Base-by-base conservation (phyloP, 371 early-diverging fungal species). In the Quaeritorhiza haematococci region DNA sequence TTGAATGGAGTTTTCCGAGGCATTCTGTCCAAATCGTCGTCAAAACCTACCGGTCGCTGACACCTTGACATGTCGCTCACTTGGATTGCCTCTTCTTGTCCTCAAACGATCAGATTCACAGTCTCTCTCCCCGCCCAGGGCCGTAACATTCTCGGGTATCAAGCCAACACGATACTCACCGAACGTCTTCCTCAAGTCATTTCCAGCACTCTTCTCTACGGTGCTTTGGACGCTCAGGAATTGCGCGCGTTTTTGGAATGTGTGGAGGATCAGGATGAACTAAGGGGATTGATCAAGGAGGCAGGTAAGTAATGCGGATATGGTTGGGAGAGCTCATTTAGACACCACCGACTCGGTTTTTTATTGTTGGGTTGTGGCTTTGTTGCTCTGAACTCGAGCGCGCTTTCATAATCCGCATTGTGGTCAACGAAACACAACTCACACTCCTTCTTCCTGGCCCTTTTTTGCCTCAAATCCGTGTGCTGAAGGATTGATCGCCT, bases 261-360 rank as follows among this genome's bases (percentile, higher is more conserved):
- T 27, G 49, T 72, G 19, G 78, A 77, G 48, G 78, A 75, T 41
- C 78, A 79, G 55, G 70, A 69, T 6, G 43, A 21, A 1, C 52
- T 74, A 41, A 59, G 79, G 5, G 29, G 43, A 13, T 53, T 48
- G 55, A 53, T 75, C 3, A 23, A 23, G 43, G 47, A 33, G 29
- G 48, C 54, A 28, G 69, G 65, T n/a, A n/a, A n/a, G n/a, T n/a
- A n/a, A n/a, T n/a, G n/a, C n/a, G n/a, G n/a, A n/a, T n/a, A n/a
- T n/a, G n/a, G n/a, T n/a, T n/a, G n/a, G n/a, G n/a, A n/a, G n/a
- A n/a, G n/a, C n/a, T n/a, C n/a, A n/a, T n/a, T n/a, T n/a, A n/a
- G n/a, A n/a, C n/a, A n/a, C n/a, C n/a, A n/a, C n/a, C n/a, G n/a
- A n/a, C n/a, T n/a, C n/a, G n/a, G n/a, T n/a, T n/a, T n/a, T n/a